Conservation (phyloP, 2,329 filamentous ascomycete species). For the Pseudogymnoascus destructans region DNA sequence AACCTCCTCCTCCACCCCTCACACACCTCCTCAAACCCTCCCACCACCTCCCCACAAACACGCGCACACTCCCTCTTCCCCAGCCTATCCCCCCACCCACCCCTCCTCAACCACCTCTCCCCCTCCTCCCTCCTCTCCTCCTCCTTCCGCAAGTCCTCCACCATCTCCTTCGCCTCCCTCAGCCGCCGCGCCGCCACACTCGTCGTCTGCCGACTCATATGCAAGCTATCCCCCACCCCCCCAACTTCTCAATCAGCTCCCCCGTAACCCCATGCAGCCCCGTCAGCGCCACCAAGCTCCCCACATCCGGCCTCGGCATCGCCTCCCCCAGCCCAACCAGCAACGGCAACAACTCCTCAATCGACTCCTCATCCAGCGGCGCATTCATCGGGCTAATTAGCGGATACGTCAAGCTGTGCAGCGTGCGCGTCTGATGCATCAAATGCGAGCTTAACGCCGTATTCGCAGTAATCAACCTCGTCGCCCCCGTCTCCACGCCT, state of each 20-base stretch:
- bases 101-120: slow-evolving; percentile 64
- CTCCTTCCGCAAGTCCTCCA: slow-evolving; percentile 73
- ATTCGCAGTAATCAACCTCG: slow-evolving; percentile 67
- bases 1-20: slow-evolving; percentile 69
- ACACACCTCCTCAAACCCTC: slow-evolving; percentile 85
- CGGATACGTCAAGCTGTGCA: slow-evolving; percentile 60
- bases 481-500: slow-evolving; percentile 57
- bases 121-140: slow-evolving; percentile 73
- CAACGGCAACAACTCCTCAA: slow-evolving; percentile 57
- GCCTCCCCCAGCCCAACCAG: slow-evolving; percentile 50
- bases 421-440: slow-evolving; percentile 58
- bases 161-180: slow-evolving; percentile 69
- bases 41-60: slow-evolving; percentile 77
- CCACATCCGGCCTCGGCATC: slow-evolving; percentile 51
- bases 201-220: slow-evolving; percentile 85
- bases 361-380: slow-evolving; percentile 47
- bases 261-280: slow-evolving; percentile 57
- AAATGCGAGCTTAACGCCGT: slow-evolving; percentile 63
- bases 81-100: slow-evolving; percentile 71
- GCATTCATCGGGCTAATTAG: slow-evolving; percentile 56
- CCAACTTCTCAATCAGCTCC: slow-evolving; percentile 66
- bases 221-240: slow-evolving; percentile 78
- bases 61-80: slow-evolving; percentile 66
- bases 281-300: slow-evolving; percentile 52
- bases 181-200: slow-evolving; percentile 68